A percentile compares a stretch with the other conserved stretches of the same genome.
These are phyloP conservation scores for Pichia sp. DNA, from an alignment of 1,139 yeast genomes.

Conservation along the genomic window DNA sequence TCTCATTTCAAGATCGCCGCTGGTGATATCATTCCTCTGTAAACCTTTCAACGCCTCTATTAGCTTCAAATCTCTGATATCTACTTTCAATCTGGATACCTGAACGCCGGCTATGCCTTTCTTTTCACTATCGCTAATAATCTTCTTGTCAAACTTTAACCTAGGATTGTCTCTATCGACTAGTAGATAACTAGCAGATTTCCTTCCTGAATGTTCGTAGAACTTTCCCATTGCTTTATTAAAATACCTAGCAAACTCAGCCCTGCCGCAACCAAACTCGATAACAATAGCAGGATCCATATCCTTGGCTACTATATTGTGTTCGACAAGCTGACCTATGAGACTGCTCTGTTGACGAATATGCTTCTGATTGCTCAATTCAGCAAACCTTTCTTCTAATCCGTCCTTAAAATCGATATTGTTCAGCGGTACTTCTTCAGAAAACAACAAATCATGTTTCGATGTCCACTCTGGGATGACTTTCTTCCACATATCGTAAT, in stretches of 20 bases:
- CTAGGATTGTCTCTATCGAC: slow-evolving; percentile 77
- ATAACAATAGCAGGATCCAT: slow-evolving; percentile 38
- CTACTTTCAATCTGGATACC: slow-evolving; percentile 59
- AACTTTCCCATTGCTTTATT: slow-evolving; percentile 37
- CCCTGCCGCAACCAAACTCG: slow-evolving; percentile 92
- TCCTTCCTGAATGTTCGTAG: slow-evolving; percentile 28
- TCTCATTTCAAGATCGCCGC: slow-evolving; percentile 8
- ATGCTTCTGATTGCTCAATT: slow-evolving; percentile 64
- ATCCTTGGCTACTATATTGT: slow-evolving; percentile 38
- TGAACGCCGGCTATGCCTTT: slow-evolving; percentile 40
- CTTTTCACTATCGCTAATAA: slow-evolving; percentile 35
- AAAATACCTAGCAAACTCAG: slow-evolving; percentile 73
- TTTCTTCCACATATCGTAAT: slow-evolving; percentile 29
- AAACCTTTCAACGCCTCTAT: slow-evolving; percentile 41
- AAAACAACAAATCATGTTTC: slow-evolving; percentile 26
- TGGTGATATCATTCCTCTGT: background rate
- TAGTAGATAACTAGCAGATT: slow-evolving; percentile 42
- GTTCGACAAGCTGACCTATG: slow-evolving; percentile 59
- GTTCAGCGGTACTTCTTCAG: slow-evolving; percentile 16
- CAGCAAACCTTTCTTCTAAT: slow-evolving; percentile 40
- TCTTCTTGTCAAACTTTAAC: slow-evolving; percentile 72
- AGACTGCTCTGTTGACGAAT: slow-evolving; percentile 79
- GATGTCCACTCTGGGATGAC: slow-evolving; percentile 26
- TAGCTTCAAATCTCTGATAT: slow-evolving; percentile 70
- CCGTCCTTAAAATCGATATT: slow-evolving; percentile 27